phyloP scores from a whole-genome alignment of 2,329 filamentous ascomycete species.

The Cercospora brassicicola region DNA sequence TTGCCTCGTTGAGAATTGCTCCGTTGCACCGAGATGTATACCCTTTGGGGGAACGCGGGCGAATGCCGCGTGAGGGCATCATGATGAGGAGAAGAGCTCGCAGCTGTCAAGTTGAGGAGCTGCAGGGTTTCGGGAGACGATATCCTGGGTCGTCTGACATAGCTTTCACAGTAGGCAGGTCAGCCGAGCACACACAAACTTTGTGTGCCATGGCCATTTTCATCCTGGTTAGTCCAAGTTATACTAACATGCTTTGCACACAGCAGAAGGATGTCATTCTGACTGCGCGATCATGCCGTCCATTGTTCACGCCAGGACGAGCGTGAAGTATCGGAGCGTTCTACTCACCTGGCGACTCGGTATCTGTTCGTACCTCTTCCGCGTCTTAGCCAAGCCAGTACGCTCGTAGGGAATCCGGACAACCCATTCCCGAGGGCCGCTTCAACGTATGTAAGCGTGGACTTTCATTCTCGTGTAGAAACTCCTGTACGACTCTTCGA shows the following conservation, averaged over 20 bases:
- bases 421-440: too few species aligned
- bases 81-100: conserved; percentile 3
- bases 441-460: too few species aligned
- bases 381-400: neutral
- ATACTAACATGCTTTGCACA: neutral
- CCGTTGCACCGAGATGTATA: conserved; percentile 17
- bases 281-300: neutral
- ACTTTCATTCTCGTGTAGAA: too few species aligned
- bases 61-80: neutral
- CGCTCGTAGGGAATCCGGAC: neutral
- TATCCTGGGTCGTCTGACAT: neutral
- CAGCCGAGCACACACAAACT: neutral
- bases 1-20: conserved; percentile 10
- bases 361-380: neutral
- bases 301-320: neutral
- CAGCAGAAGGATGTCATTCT: too few species aligned
- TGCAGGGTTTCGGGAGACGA: neutral
- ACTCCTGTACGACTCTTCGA: too few species aligned
- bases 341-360: neutral
- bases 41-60: neutral
- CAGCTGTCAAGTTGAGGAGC: conserved; percentile 6
- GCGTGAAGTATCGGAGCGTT: neutral
- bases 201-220: neutral
- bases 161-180: neutral
- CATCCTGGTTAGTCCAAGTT: neutral